Base-by-base conservation (phyloP, 176 grass and related monocot species). In the Stipa capillata region DNA sequence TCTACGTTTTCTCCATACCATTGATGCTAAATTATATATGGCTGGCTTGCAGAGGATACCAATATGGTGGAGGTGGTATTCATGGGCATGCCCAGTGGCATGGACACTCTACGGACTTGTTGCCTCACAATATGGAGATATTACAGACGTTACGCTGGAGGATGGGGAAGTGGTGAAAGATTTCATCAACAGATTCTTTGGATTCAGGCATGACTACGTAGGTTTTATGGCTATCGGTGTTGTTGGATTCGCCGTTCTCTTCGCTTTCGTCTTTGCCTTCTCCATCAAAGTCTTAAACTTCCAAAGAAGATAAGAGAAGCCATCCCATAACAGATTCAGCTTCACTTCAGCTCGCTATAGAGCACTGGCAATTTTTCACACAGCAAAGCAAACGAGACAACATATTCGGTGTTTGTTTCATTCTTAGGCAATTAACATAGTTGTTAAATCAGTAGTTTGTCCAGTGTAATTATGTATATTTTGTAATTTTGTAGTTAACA, bases 11-110 rank as follows among this genome's bases (percentile, higher is more conserved):
- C 41, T 67, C 17, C 57, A 24, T 79, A 60, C 0, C 51, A 21
- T 24, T 51, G 49, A 82, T 65, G 41, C 63, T 79, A 43, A 90
- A 79, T 2, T 49, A 79, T 75, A 66, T 42, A 58, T 69, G 32
- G 49, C 8, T 88, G 51, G 69, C 7, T 81, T 90, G 75, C 85
- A 97, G 95, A 94, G 87, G 77, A 97, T 97, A 60, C 95, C 94
- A 20, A 90, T 97, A 82, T 97, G 94, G 94, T 97, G 95, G 95
- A 88, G 95, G 72, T 97, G 91, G 94, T 97, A 97, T 47, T 81
- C 79, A 3, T 97, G 94, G 94, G 94, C 89, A 33, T 92, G 89
- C 45, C 95, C 95, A 0, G 87, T 97, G 32, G 85, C 95, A 21
- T 97, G 92, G 95, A 97, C 95, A 23, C 69, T 97, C 18, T 97